Conservation (phyloP, 805 yeast species). For the Myxozyma monticola region DNA sequence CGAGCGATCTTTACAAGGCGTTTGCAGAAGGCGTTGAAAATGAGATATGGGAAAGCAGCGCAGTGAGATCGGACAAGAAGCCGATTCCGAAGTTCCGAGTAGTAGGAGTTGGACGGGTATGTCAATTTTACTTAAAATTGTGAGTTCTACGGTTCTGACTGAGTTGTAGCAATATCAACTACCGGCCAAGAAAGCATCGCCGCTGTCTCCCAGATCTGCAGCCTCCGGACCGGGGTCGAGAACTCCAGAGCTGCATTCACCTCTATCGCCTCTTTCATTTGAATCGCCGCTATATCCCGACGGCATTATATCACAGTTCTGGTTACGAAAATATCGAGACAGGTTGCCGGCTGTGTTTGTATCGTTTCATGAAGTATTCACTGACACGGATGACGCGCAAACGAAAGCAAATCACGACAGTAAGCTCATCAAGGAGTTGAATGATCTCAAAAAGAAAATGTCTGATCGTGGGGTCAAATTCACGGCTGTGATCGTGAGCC, state of each 20-base stretch:
- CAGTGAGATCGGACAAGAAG: conserved; percentile 5
- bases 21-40: conserved; percentile 12
- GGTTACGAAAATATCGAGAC: conserved; percentile 57
- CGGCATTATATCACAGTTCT: conserved; percentile 47
- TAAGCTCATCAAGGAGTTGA: conserved; percentile 44
- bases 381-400: conserved; percentile 36
- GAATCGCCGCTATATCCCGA: conserved; percentile 45
- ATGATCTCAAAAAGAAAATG: conserved; percentile 39
- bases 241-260: conserved; percentile 33
- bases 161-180: conserved; percentile 14
- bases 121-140: neutral
- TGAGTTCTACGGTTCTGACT: neutral
- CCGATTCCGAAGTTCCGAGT: conserved; percentile 14
- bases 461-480: conserved; percentile 39
- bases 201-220: conserved; percentile 18
- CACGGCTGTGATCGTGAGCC: conserved; percentile 42
- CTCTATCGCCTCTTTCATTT: conserved; percentile 49
- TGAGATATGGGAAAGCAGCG: conserved; percentile 22
- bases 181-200: conserved; percentile 25
- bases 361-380: conserved; percentile 45
- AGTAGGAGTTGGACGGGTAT: conserved; percentile 4
- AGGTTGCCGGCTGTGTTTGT: conserved; percentile 51
- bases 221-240: conserved; percentile 16
- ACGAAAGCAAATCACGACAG: conserved; percentile 32
- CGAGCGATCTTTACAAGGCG: conserved; percentile 18